Evolutionary conservation across 495 filamentous ascomycete genomes (phyloP), one percentile per base, ranked within the genome.

Genomic region (Cercophora newfieldiana): DNA sequence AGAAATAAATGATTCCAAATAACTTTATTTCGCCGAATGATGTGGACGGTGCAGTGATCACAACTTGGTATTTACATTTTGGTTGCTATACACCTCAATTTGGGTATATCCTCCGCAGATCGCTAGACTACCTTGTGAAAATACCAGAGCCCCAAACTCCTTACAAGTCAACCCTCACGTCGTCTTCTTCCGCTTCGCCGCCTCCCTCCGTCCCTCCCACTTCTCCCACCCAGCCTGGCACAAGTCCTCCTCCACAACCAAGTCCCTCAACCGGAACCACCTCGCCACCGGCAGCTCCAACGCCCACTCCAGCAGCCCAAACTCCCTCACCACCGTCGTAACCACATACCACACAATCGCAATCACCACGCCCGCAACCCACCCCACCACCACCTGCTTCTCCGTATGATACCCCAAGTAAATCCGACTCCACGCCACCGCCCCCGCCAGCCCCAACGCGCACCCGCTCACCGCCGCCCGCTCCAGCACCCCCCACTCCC

Each of bases 391-490:
- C 1, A 99, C 96, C 78, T 99, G 95, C 68, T 82, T 87, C 28
- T 83, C 84, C 4, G 94, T 98, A 79, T 99, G 95, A 77, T 99
- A 99, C 71, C 87, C 93, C 67, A 99, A 77, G 74, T 99, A 99
- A 59, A 97, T 83, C 37, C 95, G 81, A 68, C 91, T 95, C 70
- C 83, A 83, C 21, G 93, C 90, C 0, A 98, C 93, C 6, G 84
- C 81, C 1, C 76, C 86, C 1, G 94, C 93, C 48, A 84, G 80
- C 1, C 75, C 69, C 49, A 91, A 65, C 7, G 87, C 86, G 8
- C 83, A 74, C 14, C 84, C 49, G 29, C 89, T 87, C 54, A 91
- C 79, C 2, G 83, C 66, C 1, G 79, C 69, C 31, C 91, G 84
- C 65, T 90, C 82, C 58, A 80, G 64, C 64, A 90, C 75, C n/a